Conservation (phyloP, 768 basidiomycete species). For the Suillus subalutaceus region DNA sequence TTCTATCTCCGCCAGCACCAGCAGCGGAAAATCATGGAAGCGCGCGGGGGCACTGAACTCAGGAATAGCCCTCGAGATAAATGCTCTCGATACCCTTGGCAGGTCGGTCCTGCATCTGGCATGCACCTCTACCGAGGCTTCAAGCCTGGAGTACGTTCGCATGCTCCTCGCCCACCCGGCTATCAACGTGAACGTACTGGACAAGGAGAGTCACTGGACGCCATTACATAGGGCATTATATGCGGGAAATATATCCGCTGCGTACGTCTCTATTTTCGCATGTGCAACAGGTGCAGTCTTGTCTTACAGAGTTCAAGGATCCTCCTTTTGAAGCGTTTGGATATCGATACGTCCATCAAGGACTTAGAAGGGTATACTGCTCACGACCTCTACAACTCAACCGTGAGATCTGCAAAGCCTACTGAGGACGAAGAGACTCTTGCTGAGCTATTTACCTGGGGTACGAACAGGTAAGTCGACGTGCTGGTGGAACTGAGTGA, state of each 20-base stretch:
- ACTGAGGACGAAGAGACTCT: constrained; percentile 33
- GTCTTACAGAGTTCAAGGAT: constrained; percentile 46
- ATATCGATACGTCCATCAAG: constrained; percentile 72
- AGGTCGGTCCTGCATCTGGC: constrained; percentile 84
- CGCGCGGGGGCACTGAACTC: constrained; percentile 43
- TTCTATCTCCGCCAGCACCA: constrained; percentile 39
- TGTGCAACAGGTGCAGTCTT: constrained; percentile 8
- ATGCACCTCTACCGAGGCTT: constrained; percentile 60
- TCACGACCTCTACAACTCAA: constrained; percentile 92
- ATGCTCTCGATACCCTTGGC: constrained; percentile 72
- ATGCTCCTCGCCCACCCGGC: constrained; percentile 74
- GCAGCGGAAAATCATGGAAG: constrained; percentile 62
- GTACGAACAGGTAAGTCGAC: constrained; percentile 65
- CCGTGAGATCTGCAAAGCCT: constrained; percentile 74
- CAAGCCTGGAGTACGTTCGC: constrained; percentile 76
- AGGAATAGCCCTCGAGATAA: constrained; percentile 53
- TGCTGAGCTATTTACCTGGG: constrained; percentile 85
- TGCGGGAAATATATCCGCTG: constrained; percentile 70
- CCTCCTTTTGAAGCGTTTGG: constrained; percentile 72
- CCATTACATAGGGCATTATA: constrained; percentile 89
- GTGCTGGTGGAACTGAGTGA: neutral
- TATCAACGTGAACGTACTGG: constrained; percentile 78
- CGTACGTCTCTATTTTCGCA: constrained; percentile 44
- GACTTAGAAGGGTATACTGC: constrained; percentile 90
- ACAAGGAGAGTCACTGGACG: constrained; percentile 89